Evolutionary conservation across 169 alveolate species (phyloP), one percentile per base, ranked within the genome.

Genomic region (Eimeria tenella): DNA sequence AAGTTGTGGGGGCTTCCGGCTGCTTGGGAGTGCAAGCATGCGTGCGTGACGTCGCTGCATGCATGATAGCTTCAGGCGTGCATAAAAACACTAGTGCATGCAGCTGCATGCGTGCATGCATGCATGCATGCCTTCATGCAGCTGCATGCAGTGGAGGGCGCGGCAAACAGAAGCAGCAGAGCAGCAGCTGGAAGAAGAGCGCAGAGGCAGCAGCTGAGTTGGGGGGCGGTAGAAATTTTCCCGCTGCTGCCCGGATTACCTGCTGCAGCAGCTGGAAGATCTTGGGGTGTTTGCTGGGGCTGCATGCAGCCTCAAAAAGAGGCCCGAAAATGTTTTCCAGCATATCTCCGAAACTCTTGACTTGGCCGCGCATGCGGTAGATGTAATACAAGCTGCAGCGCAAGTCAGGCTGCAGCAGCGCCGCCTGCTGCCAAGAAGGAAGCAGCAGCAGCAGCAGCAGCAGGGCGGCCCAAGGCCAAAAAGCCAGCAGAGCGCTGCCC

Each of bases 311-410:
- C 74, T 97, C 97, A 83, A 97, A 96, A 25, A 97, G 94, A 9
- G 99, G 99, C 90, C 75, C 94, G 58, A 90, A 95, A 10, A 97
- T 93, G 86, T 97, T 97, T 23, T 93, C 94, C 62, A 98, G 79
- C 97, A 98, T 95, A 68, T 97, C 97, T n/a, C 96, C 97, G 92
- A 98, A 98, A 62, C 95, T 93, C 5, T 93, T 23, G 55, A 98
- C 96, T 60, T 94, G 53, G 9, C 96, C 93, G 31, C 86, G 94
- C 52, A 95, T 93, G 86, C 96, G 94, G 94, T 96, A 97, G 15
- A 96, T 96, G 89, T 95, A 94, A 93, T 97, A 98, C n/a, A 98
- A 95, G 5, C 94, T 62, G 93, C 63, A 55, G 17, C 63, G 23
- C 77, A 68, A 2, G 42, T 2, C 42, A 31, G 42, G 42, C 42